These are phyloP conservation scores for Scolecobasidium constrictum DNA, from an alignment of 2,329 filamentous ascomycete genomes.

Conservation along the genomic window DNA sequence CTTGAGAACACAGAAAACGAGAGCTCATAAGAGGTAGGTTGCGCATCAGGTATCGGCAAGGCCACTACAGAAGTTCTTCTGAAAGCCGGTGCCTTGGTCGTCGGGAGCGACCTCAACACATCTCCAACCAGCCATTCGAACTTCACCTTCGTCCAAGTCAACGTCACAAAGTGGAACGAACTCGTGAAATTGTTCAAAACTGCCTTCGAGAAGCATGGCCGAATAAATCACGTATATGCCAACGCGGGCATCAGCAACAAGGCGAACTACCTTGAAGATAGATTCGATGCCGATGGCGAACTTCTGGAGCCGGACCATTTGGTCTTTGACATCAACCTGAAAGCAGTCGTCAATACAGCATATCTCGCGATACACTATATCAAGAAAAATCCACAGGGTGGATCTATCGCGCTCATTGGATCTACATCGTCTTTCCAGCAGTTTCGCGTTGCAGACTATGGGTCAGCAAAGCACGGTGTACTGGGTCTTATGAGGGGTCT, in stretches of 20 bases:
- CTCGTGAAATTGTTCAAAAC: constrained; percentile 41
- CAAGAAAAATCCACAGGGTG: constrained; percentile 34
- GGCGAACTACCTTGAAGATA: constrained; percentile 35
- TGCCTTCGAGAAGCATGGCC: constrained; percentile 30
- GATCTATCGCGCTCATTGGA: constrained; percentile 44
- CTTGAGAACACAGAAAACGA: neutral
- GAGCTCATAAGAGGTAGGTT: constrained; percentile 27
- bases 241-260: constrained; percentile 45
- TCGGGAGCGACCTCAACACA: constrained; percentile 42
- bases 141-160: constrained; percentile 32
- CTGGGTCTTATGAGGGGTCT: constrained; percentile 43
- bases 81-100: constrained; percentile 41
- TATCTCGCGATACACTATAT: constrained; percentile 40
- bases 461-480: constrained; percentile 35
- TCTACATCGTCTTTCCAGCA: constrained; percentile 42
- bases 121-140: constrained; percentile 18
- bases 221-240: constrained; percentile 38
- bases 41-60: constrained; percentile 48
- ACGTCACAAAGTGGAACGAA: constrained; percentile 41
- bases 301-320: constrained; percentile 32
- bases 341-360: constrained; percentile 39
- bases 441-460: constrained; percentile 41
- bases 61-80: constrained; percentile 42
- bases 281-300: constrained; percentile 40
- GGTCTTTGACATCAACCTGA: constrained; percentile 40